Evolutionary conservation across 1,284 basidiomycete genomes (phyloP).

Genomic region (Pseudozyma flocculosa): DNA sequence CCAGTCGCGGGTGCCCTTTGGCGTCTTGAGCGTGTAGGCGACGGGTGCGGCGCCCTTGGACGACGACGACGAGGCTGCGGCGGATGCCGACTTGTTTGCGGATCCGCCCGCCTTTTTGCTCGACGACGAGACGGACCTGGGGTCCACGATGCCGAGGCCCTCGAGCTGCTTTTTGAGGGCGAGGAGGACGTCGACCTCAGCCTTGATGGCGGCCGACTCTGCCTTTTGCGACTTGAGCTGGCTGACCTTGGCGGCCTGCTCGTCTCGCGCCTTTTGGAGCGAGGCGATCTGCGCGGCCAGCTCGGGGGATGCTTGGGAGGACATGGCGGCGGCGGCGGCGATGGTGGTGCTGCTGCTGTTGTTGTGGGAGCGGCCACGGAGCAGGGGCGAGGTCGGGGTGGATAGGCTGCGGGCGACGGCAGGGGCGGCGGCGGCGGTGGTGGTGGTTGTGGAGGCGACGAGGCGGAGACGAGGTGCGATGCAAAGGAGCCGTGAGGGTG

Average conservation of each 20-base stretch:
- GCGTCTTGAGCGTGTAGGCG: conserved; percentile 57
- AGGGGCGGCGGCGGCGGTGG: too few species aligned
- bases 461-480: too few species aligned
- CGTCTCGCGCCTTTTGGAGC: conserved; percentile 32
- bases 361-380: not conserved
- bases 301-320: not conserved
- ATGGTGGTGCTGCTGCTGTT: too few species aligned
- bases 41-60: not conserved
- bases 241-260: conserved; percentile 47
- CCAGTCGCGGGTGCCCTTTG: conserved; percentile 91
- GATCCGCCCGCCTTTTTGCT: conserved; percentile 1
- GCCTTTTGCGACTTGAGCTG: conserved; percentile 37
- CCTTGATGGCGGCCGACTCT: conserved; percentile 27
- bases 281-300: conserved; percentile 9
- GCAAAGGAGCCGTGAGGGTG: too few species aligned
- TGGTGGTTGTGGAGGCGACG: too few species aligned
- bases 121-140: too few species aligned
- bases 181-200: conserved; percentile 42
- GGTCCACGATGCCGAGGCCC: conserved; percentile 19
- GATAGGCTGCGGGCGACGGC: too few species aligned
- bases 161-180: conserved; percentile 41
- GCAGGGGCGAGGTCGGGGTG: not conserved
- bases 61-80: too few species aligned
- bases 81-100: conserved; percentile 13
- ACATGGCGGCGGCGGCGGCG: conserved; percentile 7